Conservation (phyloP, 1,139 yeast species). For the Suzukiozyma palmioleophila region DNA sequence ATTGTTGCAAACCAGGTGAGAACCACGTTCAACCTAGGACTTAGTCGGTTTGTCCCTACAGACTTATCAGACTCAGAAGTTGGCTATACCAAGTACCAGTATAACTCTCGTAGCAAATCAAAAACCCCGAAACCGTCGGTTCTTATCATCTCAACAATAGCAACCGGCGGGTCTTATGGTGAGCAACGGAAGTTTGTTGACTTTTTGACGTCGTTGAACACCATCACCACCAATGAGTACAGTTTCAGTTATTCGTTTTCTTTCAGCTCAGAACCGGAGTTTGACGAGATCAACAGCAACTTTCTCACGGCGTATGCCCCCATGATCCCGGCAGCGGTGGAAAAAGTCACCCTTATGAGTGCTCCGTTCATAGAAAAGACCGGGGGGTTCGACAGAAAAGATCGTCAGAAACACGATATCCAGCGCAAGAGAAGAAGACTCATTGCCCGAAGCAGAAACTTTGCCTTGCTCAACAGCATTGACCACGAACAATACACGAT, state of each 20-base stretch:
- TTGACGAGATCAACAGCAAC: conserved; percentile 17
- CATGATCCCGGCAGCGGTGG: conserved; percentile 8
- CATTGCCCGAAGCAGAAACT: conserved; percentile 34
- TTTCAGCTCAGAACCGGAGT: conserved; percentile 21
- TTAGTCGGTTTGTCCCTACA: background rate
- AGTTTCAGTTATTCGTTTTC: conserved; percentile 15
- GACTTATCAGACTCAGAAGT: background rate
- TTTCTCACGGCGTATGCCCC: conserved; percentile 14
- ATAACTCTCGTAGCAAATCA: background rate
- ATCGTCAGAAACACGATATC: conserved; percentile 26
- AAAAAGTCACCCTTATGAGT: conserved; percentile 21
- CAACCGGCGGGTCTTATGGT: conserved; percentile 26
- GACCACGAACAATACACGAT: conserved; percentile 32
- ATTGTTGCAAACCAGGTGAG: background rate
- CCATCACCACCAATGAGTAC: conserved; percentile 13
- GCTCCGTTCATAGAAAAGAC: conserved; percentile 31
- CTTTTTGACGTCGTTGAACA: conserved; percentile 20
- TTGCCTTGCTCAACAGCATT: conserved; percentile 25
- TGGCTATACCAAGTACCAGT: background rate
- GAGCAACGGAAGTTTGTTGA: conserved; percentile 17
- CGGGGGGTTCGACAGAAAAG: conserved; percentile 15
- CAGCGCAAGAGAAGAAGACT: conserved; percentile 31
- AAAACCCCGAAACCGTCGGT: conserved; percentile 14
- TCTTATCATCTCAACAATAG: conserved; percentile 21
- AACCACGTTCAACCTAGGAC: background rate